Conservation (phyloP, 2,329 filamentous ascomycete species). For the Calonectria hawksworthii region DNA sequence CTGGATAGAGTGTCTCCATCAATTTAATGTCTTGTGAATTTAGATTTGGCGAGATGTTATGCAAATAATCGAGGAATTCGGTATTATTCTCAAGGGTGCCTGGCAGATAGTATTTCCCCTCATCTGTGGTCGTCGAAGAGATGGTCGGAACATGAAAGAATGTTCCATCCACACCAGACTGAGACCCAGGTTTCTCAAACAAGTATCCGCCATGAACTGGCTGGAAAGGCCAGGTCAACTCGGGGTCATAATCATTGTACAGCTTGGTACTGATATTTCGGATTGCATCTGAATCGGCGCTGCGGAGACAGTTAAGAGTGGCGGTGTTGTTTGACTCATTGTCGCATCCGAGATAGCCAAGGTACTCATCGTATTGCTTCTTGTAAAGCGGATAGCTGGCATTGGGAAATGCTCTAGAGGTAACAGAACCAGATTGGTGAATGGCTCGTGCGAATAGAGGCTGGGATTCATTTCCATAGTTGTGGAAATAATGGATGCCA, state of each 20-base stretch:
- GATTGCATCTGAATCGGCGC: constrained; percentile 53
- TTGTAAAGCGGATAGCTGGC: constrained; percentile 51
- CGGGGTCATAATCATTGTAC: constrained; percentile 54
- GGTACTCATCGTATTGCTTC: constrained; percentile 49
- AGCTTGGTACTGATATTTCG: constrained; percentile 54
- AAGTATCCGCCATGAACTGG: constrained; percentile 60
- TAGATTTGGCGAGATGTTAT: constrained; percentile 50
- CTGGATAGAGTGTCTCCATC: constrained; percentile 51
- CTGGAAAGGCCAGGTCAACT: constrained; percentile 64
- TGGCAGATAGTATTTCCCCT: constrained; percentile 52
- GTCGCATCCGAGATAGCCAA: constrained; percentile 47
- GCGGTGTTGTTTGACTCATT: constrained; percentile 44
- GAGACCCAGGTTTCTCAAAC: constrained; percentile 62
- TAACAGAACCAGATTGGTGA: constrained; percentile 55
- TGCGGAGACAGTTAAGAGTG: constrained; percentile 55
- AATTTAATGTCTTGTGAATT: constrained; percentile 47
- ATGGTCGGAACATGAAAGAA: constrained; percentile 55
- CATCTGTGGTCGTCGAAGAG: constrained; percentile 54
- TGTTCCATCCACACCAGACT: constrained; percentile 52
- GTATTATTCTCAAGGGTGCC: constrained; percentile 52
- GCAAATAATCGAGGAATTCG: constrained; percentile 53
- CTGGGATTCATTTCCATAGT: constrained; percentile 48
- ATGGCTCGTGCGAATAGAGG: constrained; percentile 52
- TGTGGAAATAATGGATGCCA: constrained; percentile 56
- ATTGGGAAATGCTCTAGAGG: constrained; percentile 53